These are phyloP conservation scores for Thermothielavioides terrestris DNA, from an alignment of 495 filamentous ascomycete species.

Conservation along the genomic window DNA sequence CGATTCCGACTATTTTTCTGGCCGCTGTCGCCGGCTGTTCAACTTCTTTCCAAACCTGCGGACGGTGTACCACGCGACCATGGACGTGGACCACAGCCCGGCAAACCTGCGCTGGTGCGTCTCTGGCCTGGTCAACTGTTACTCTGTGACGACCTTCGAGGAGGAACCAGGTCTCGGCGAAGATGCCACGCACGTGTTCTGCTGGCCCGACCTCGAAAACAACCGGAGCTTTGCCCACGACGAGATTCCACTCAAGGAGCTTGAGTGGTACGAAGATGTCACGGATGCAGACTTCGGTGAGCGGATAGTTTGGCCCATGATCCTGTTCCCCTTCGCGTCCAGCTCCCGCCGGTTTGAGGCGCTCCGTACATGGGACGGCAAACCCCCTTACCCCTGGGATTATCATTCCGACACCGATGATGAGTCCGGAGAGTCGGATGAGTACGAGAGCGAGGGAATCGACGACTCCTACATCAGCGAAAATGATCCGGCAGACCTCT, in stretches of 20 bases:
- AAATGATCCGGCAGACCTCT: not conserved
- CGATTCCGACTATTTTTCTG: not conserved
- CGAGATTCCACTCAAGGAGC: not conserved
- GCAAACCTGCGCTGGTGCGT: slow-evolving; percentile 23
- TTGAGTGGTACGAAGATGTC: not conserved
- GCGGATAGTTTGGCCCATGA: slow-evolving; percentile 22
- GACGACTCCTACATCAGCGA: slow-evolving; percentile 21
- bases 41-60: slow-evolving; percentile 9
- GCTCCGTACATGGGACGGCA: slow-evolving; percentile 3
- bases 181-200: slow-evolving; percentile 17
- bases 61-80: slow-evolving; percentile 9
- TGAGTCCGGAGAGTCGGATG: slow-evolving; percentile 8
- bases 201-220: slow-evolving; percentile 28
- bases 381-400: no score
- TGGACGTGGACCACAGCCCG: not conserved
- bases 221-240: slow-evolving; percentile 7
- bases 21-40: not conserved
- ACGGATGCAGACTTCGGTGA: not conserved
- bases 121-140: slow-evolving; percentile 13
- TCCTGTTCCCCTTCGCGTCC: slow-evolving; percentile 11
- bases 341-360: slow-evolving; percentile 6
- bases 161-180: slow-evolving; percentile 6
- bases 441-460: slow-evolving; percentile 28
- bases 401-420: slow-evolving; percentile 6
- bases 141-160: slow-evolving; percentile 11